Evolutionary conservation across 495 filamentous ascomycete genomes (phyloP).

Genomic region (Penicillium silybi): DNA sequence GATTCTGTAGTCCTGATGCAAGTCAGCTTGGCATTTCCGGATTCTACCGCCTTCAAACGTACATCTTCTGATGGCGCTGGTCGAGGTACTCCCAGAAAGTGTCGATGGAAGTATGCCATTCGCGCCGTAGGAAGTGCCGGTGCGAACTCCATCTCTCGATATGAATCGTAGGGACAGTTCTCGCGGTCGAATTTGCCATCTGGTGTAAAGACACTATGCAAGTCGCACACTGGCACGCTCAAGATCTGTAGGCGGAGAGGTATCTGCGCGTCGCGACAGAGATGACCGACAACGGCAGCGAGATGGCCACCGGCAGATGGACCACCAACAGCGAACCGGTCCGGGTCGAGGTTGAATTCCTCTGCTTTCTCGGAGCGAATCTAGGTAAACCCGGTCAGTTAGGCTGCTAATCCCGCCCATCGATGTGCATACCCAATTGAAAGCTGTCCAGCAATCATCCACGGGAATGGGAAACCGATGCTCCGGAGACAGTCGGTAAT

Average conservation of each 20-base stretch:
- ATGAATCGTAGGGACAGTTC: slow-evolving; percentile 35
- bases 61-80: slow-evolving; percentile 30
- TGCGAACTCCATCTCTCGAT: slow-evolving; percentile 39
- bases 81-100: slow-evolving; percentile 35
- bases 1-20: slow-evolving; percentile 35
- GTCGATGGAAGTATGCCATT: slow-evolving; percentile 38
- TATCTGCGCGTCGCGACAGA: slow-evolving; percentile 34
- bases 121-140: slow-evolving; percentile 30
- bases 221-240: slow-evolving; percentile 34
- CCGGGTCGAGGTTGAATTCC: slow-evolving; percentile 31
- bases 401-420: not conserved
- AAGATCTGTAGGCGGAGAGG: slow-evolving; percentile 34
- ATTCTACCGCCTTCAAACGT: slow-evolving; percentile 1
- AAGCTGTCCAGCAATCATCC: slow-evolving; percentile 39
- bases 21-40: not conserved
- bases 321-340: slow-evolving; percentile 32
- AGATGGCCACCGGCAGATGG: slow-evolving; percentile 38
- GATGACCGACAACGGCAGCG: slow-evolving; percentile 34
- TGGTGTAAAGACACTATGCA: slow-evolving; percentile 31
- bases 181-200: slow-evolving; percentile 34
- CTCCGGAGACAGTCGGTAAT: slow-evolving; percentile 38
- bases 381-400: slow-evolving; percentile 8
- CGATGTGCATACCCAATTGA: slow-evolving; percentile 32
- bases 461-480: slow-evolving; percentile 32
- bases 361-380: slow-evolving; percentile 28